Conservation (phyloP, 2,329 filamentous ascomycete genomes). For the Alternaria burnsii region DNA sequence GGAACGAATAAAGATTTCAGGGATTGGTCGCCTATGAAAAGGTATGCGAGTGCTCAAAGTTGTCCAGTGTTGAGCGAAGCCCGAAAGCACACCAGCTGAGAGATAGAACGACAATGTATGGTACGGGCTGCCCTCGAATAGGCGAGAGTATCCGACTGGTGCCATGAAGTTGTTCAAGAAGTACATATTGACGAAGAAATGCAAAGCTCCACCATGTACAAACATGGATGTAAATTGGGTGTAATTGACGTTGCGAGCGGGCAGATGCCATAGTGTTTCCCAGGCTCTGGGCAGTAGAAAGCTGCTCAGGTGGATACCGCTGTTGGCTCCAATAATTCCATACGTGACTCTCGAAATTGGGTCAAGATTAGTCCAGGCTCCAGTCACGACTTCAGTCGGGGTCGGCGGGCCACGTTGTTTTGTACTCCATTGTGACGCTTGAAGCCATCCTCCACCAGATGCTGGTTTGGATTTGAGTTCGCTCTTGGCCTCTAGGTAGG, state of each 20-base stretch:
- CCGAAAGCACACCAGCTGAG: slow-evolving; percentile 39
- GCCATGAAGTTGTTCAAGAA: slow-evolving; percentile 44
- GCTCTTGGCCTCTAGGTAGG: slow-evolving; percentile 40
- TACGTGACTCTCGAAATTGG: slow-evolving; percentile 39
- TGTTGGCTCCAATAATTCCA: slow-evolving; percentile 42
- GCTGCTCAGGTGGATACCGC: slow-evolving; percentile 37
- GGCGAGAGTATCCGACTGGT: slow-evolving; percentile 36
- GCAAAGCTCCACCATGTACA: slow-evolving; percentile 28
- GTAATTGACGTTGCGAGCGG: slow-evolving; percentile 40
- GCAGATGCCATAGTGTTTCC: slow-evolving; percentile 42
- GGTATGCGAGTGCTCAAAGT: slow-evolving; percentile 31
- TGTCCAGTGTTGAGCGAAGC: slow-evolving; percentile 42
- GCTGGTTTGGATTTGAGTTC: slow-evolving; percentile 31
- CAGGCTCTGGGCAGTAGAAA: slow-evolving; percentile 34
- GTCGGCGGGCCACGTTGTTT: slow-evolving; percentile 30
- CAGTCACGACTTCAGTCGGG: slow-evolving; percentile 38
- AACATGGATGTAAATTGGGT: slow-evolving; percentile 43
- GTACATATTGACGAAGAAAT: slow-evolving; percentile 31
- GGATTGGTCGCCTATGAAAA: slow-evolving; percentile 26
- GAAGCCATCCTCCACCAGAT: slow-evolving; percentile 20
- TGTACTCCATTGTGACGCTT: slow-evolving; percentile 27
- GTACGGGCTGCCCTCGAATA: slow-evolving; percentile 43
- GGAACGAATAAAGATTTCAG: slow-evolving; percentile 35
- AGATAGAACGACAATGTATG: slow-evolving; percentile 44
- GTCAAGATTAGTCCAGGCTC: slow-evolving; percentile 34